Conservation (phyloP, 2,329 filamentous ascomycete species). For the Xylaria sp. region DNA sequence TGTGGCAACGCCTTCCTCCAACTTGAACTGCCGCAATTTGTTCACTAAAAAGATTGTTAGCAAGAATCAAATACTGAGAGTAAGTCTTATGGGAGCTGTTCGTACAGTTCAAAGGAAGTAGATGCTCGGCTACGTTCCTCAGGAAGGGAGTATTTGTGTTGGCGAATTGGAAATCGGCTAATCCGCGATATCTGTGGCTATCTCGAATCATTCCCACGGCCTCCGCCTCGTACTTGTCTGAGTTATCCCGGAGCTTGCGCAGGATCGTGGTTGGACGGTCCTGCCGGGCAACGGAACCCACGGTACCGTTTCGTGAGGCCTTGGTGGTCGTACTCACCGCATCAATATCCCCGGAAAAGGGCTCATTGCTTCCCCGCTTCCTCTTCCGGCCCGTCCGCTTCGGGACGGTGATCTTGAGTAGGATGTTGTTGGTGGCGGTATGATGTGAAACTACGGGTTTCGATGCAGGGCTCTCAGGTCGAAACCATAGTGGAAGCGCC, state of each 20-base stretch:
- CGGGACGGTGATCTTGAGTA: slow-evolving; percentile 81
- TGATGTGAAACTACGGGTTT: slow-evolving; percentile 74
- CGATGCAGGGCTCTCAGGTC: slow-evolving; percentile 72
- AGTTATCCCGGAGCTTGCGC: slow-evolving; percentile 65
- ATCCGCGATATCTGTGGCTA: slow-evolving; percentile 78
- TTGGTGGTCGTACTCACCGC: slow-evolving; percentile 25
- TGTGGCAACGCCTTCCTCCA: slow-evolving; percentile 57
- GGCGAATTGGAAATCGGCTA: slow-evolving; percentile 84
- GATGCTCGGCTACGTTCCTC: slow-evolving; percentile 61
- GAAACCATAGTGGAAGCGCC: slow-evolving; percentile 65
- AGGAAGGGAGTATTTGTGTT: slow-evolving; percentile 65
- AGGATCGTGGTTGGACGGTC: slow-evolving; percentile 53
- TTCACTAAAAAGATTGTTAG: slow-evolving; percentile 37
- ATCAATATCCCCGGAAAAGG: slow-evolving; percentile 49
- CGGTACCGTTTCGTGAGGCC: slow-evolving; percentile 24
- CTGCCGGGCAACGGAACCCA: slow-evolving; percentile 41
- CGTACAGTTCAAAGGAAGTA: slow-evolving; percentile 66
- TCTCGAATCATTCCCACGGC: slow-evolving; percentile 67
- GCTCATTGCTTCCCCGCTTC: slow-evolving; percentile 68
- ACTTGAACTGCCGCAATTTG: slow-evolving; percentile 56
- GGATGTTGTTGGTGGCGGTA: slow-evolving; percentile 71
- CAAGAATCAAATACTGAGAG: background rate
- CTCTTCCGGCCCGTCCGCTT: slow-evolving; percentile 81
- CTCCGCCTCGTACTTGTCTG: slow-evolving; percentile 60
- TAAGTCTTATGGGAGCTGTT: background rate